phyloP scores from a whole-genome alignment of 768 basidiomycete species.

The Glaciozyma martinii region DNA sequence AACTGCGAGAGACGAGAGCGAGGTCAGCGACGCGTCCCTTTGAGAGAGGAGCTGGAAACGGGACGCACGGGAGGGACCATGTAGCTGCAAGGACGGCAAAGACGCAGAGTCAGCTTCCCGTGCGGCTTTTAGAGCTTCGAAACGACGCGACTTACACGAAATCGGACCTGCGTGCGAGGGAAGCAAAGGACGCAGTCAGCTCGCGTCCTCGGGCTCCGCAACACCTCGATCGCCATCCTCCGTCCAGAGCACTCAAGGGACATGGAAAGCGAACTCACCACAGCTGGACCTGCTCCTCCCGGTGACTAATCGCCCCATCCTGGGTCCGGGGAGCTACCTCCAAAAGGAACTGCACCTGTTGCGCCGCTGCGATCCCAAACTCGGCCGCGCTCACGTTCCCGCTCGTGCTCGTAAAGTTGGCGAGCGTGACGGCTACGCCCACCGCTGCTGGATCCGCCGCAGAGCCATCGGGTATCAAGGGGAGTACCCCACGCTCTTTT shows the following conservation, averaged over 20 bases:
- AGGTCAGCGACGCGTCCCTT: neutral
- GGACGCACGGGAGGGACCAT: slow-evolving; percentile 21
- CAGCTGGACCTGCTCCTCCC: slow-evolving; percentile 35
- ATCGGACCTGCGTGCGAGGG: neutral
- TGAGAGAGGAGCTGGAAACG: too few species aligned
- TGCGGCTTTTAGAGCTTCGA: neutral
- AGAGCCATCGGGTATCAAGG: slow-evolving; percentile 18
- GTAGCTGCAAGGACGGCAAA: neutral
- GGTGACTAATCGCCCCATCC: slow-evolving; percentile 76
- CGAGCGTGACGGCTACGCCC: slow-evolving; percentile 5
- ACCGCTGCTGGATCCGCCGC: slow-evolving; percentile 18
- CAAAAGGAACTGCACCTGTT: slow-evolving; percentile 57
- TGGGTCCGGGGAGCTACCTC: slow-evolving; percentile 48
- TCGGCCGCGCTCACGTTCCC: neutral
- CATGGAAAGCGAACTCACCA: neutral
- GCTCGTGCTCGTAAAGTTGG: neutral
- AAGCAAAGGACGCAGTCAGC: neutral
- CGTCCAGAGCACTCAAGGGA: neutral
- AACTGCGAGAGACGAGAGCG: slow-evolving; percentile 54
- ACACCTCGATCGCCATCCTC: neutral
- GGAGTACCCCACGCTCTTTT: neutral
- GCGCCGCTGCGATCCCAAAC: neutral
- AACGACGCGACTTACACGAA: slow-evolving; percentile 6
- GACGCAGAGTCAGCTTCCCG: neutral
- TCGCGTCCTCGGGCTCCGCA: too few species aligned